Evolutionary conservation across 2,329 filamentous ascomycete species (phyloP).

Genomic region (Microcyclospora tardicrescens): DNA sequence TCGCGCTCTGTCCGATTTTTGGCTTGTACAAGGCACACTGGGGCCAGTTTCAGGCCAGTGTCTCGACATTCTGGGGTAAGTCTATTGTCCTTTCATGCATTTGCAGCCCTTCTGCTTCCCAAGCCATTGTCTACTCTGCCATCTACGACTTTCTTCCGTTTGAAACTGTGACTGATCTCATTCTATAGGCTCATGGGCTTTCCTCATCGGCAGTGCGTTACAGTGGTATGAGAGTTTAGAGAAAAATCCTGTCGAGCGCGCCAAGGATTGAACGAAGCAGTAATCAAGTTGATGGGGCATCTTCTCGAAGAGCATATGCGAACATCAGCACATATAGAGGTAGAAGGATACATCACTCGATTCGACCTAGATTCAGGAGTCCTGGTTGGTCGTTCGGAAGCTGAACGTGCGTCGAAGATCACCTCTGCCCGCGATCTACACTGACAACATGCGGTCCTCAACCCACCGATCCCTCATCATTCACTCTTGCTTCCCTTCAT

Average conservation of each 20-base stretch:
- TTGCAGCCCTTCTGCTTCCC: background rate
- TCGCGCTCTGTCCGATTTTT: slow-evolving; percentile 17
- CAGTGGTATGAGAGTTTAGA: slow-evolving; percentile 19
- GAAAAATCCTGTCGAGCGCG: slow-evolving; percentile 15
- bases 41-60: slow-evolving; percentile 15
- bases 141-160: too few species aligned
- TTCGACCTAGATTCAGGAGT: too few species aligned
- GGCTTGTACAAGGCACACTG: slow-evolving; percentile 14
- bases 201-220: slow-evolving; percentile 17
- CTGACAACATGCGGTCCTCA: too few species aligned
- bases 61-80: slow-evolving; percentile 15
- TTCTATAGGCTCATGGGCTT: slow-evolving; percentile 15
- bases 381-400: too few species aligned
- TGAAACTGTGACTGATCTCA: background rate
- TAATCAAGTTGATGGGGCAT: background rate
- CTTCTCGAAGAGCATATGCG: too few species aligned
- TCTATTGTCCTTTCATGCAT: background rate
- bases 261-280: background rate
- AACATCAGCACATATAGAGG: too few species aligned
- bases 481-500: too few species aligned
- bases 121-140: background rate
- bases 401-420: too few species aligned
- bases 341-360: too few species aligned
- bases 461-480: too few species aligned
- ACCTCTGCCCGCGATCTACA: too few species aligned